phyloP scores from a whole-genome alignment of 345 rosid genomes.

The Eucalyptus sideroxylon region DNA sequence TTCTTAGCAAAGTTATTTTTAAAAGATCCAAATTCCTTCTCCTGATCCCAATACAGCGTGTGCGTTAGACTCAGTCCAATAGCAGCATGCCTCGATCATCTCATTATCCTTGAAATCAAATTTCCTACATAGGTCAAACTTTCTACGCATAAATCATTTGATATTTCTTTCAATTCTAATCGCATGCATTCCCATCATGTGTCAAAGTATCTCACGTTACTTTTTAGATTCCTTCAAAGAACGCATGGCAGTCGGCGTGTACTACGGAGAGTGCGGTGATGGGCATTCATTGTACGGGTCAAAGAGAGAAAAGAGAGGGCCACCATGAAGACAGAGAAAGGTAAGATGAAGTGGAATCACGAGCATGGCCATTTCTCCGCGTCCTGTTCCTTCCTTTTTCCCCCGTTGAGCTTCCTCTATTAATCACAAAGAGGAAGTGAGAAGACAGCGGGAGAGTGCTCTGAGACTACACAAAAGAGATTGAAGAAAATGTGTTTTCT shows the following conservation, averaged over 20 bases:
- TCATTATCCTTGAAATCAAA: background rate
- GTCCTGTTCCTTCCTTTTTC: too few species aligned
- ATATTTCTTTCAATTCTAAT: background rate
- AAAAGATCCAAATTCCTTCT: background rate
- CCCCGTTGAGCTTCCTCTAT: too few species aligned
- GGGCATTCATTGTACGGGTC: background rate
- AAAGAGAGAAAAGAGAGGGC: too few species aligned
- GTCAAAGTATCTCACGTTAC: background rate
- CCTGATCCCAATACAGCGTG: background rate
- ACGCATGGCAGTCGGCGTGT: background rate
- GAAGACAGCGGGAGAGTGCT: too few species aligned
- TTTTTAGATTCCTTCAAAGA: background rate
- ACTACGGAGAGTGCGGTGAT: background rate
- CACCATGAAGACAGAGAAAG: too few species aligned
- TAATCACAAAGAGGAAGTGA: too few species aligned
- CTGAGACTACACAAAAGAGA: too few species aligned
- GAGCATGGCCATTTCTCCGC: too few species aligned
- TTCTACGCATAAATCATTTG: background rate
- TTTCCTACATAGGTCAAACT: background rate
- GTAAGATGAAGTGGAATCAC: too few species aligned
- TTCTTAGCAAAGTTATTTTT: too few species aligned
- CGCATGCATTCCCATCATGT: background rate
- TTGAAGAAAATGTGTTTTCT: too few species aligned
- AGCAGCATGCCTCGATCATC: background rate
- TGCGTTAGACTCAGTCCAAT: background rate